Base-by-base conservation (phyloP, 1,139 yeast species). In the Torulaspora globosa region DNA sequence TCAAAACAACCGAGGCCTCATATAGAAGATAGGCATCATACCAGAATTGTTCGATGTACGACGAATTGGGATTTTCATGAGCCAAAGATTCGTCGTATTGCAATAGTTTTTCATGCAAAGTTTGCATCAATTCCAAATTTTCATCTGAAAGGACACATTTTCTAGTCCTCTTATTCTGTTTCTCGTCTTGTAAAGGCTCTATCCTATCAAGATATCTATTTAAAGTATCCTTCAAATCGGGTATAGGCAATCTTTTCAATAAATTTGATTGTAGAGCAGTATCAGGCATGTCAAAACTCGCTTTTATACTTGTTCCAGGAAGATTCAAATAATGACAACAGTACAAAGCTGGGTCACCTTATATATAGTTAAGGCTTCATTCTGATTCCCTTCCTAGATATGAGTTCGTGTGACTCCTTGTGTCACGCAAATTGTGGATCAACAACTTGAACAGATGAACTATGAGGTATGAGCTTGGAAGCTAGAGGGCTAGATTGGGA, bases 41-140 rank as follows among this genome's bases (percentile, higher is more conserved):
- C 96, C 96, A 88, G 65, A 88, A 88, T 64, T 88, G 95, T 66
- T 88, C 96, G 52, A 88, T 88, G 66, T 84, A 88, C 8, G 94
- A 82, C 44, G 85, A 68, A 47, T 77, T 72, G 9, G 87, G 74
- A 58, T 84, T 86, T 44, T 77, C 77, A 39, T 80, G 69, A 39
- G 87, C 73, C 57, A 80, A 81, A 28, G 76, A 70, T 55, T 84
- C 87, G 54, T 88, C 72, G 47, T 76, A 72, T 29, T 52, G 45
- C 2, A 53, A 31, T 39, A 59, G 42, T 36, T 45, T 53, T 5
- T 52, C 49, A 39, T 59, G 55, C 44, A 59, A 41, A 16, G 50
- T 43, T n/a, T 39, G 41, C 43, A 58, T 40, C 7, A 26, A 79
- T 75, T 5, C 90, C 88, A 11, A 75, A 64, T 15, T 80, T 75